phyloP scores from a whole-genome alignment of 495 filamentous ascomycete genomes.

The Penicillium cosmopolitanum region DNA sequence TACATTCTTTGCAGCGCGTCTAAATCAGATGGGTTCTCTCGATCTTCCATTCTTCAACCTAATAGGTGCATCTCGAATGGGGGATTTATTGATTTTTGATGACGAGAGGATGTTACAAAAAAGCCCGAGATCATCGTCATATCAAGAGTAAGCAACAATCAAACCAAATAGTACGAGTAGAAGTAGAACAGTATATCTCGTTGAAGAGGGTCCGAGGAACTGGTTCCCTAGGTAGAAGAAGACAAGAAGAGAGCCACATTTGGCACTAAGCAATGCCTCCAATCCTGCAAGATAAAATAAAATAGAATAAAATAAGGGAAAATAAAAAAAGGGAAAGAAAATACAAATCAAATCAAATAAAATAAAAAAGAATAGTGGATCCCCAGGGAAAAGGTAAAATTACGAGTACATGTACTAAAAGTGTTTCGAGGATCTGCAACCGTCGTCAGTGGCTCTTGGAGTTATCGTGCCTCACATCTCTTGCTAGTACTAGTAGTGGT shows the following conservation, averaged over 20 bases:
- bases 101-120: background rate
- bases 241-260: constrained; percentile 28
- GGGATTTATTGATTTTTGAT: background rate
- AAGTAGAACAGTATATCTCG: background rate
- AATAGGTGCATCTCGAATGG: constrained; percentile 6
- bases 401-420: constrained; percentile 17
- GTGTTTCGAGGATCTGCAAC: constrained; percentile 47
- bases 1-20: constrained; percentile 22
- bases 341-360: constrained; percentile 7
- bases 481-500: background rate
- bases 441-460: constrained; percentile 51
- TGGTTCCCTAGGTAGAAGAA: constrained; percentile 28
- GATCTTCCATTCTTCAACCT: constrained; percentile 33
- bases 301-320: background rate
- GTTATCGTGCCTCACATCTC: constrained; percentile 37
- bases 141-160: background rate
- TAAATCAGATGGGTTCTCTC: constrained; percentile 24
- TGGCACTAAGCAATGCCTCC: constrained; percentile 29
- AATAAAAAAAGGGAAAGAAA: constrained; percentile 1
- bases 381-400: constrained; percentile 10
- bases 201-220: constrained; percentile 38
- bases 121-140: background rate
- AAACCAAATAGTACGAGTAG: background rate
- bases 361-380: constrained; percentile 10
- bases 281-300: constrained; percentile 25